Conservation (phyloP, 2,329 filamentous ascomycete species). For the Fusarium stilboides region DNA sequence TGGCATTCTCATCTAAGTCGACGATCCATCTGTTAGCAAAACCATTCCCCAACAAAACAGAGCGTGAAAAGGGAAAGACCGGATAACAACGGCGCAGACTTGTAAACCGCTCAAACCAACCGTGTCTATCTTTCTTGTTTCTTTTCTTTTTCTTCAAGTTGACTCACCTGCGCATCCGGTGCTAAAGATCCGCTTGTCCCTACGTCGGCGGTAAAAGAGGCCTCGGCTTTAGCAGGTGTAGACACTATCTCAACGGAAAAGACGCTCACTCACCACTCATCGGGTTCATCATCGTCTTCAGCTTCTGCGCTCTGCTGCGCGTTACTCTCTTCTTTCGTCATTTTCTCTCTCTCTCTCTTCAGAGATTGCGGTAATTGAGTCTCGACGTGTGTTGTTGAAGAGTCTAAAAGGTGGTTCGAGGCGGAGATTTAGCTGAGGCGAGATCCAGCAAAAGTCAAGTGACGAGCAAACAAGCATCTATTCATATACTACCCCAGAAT, state of each 20-base stretch:
- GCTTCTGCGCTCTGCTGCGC: conserved; percentile 55
- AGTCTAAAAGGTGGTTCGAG: conserved; percentile 45
- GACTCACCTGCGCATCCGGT: conserved; percentile 88
- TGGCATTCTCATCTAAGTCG: conserved; percentile 83
- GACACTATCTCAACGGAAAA: conserved; percentile 11
- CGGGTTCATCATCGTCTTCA: conserved; percentile 80
- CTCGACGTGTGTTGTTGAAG: conserved; percentile 8
- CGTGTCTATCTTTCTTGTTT: background rate
- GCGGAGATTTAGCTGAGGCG: conserved; percentile 43
- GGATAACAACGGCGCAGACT: background rate
- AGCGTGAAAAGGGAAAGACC: background rate
- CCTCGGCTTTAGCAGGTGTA: conserved; percentile 44
- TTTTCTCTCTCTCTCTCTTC: conserved; percentile 48
- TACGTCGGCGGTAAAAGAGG: conserved; percentile 58
- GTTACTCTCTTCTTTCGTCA: conserved; percentile 69
- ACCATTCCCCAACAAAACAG: conserved; percentile 30
- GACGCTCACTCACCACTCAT: conserved; percentile 83
- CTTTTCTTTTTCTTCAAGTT: background rate
- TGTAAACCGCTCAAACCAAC: background rate
- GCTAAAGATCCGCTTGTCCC: conserved; percentile 98
- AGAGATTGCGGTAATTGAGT: background rate
- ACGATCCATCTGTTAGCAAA: conserved; percentile 17
- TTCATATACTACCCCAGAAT: background rate
- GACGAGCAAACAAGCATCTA: conserved; percentile 20
- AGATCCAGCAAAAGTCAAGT: conserved; percentile 46